These are phyloP conservation scores for Fusarium sambucinum DNA, from an alignment of 2,329 filamentous ascomycete species.

Conservation along the genomic window DNA sequence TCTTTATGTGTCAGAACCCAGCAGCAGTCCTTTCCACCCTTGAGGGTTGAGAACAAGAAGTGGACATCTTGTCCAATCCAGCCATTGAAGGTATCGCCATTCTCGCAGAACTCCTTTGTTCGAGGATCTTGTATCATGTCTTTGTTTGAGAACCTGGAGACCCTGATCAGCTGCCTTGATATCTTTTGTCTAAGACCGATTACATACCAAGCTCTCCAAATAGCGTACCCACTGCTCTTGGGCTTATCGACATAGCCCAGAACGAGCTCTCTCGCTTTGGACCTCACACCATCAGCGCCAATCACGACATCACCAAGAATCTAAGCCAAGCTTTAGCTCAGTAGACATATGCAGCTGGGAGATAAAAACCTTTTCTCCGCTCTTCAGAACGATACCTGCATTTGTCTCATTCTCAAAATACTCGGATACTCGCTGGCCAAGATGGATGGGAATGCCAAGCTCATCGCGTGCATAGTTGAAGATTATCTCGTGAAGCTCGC, in stretches of 20 bases:
- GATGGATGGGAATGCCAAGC: slow-evolving; percentile 25
- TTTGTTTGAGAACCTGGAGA: slow-evolving; percentile 53
- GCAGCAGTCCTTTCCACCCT: slow-evolving; percentile 56
- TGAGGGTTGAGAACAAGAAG: slow-evolving; percentile 69
- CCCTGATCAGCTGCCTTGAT: neutral
- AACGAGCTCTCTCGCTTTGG: slow-evolving; percentile 38
- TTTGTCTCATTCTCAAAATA: slow-evolving; percentile 19
- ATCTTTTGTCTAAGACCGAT: rapidly evolving
- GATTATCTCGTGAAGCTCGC: slow-evolving; percentile 34
- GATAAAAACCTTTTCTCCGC: slow-evolving; percentile 13
- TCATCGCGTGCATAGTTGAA: slow-evolving; percentile 36
- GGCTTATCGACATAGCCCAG: slow-evolving; percentile 30
- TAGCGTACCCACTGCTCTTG: slow-evolving; percentile 40
- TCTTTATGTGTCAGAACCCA: slow-evolving; percentile 68
- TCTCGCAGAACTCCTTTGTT: slow-evolving; percentile 65
- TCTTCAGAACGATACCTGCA: slow-evolving; percentile 26
- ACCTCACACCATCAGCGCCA: slow-evolving; percentile 38
- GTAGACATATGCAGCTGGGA: rapidly evolving
- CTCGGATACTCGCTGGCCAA: slow-evolving; percentile 24
- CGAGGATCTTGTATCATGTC: slow-evolving; percentile 64
- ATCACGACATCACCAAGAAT: slow-evolving; percentile 32
- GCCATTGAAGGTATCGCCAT: slow-evolving; percentile 70
- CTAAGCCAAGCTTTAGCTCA: slow-evolving; percentile 5
- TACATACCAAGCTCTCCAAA: slow-evolving; percentile 63
- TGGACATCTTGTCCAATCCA: slow-evolving; percentile 58